Evolutionary conservation across 805 yeast genomes (phyloP).

Genomic region (Wickerhamomyces chambardii): DNA sequence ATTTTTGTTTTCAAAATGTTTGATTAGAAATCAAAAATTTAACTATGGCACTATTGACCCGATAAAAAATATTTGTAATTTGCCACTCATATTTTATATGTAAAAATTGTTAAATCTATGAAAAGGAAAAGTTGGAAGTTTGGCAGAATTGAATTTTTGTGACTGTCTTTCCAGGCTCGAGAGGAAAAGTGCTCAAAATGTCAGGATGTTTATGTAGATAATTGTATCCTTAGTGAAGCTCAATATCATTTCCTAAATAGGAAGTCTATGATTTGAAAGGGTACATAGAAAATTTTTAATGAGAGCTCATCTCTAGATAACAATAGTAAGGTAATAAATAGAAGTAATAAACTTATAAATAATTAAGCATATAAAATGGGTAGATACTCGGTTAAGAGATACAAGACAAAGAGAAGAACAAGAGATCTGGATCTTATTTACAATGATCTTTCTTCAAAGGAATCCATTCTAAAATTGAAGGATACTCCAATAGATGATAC

Average conservation of each 20-base stretch:
- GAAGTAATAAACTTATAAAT: too few species aligned
- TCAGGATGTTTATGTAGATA: too few species aligned
- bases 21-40: slow-evolving; percentile 3
- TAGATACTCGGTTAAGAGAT: slow-evolving; percentile 76
- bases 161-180: not conserved
- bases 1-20: too few species aligned
- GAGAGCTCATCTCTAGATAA: slow-evolving; percentile 3
- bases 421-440: slow-evolving; percentile 79
- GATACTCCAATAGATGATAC: slow-evolving; percentile 85
- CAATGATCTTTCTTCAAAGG: slow-evolving; percentile 59
- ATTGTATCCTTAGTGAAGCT: not conserved
- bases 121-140: not conserved
- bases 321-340: not conserved
- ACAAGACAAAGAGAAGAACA: slow-evolving; percentile 83
- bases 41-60: not conserved
- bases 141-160: too few species aligned
- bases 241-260: not conserved
- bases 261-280: slow-evolving; percentile 1
- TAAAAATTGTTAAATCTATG: too few species aligned
- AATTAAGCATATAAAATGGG: slow-evolving; percentile 52
- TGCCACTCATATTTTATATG: too few species aligned
- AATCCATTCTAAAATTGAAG: slow-evolving; percentile 54
- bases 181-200: not conserved
- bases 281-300: not conserved
- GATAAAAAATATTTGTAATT: too few species aligned